Conservation (phyloP, 768 basidiomycete genomes). For the Russula olivacea region DNA sequence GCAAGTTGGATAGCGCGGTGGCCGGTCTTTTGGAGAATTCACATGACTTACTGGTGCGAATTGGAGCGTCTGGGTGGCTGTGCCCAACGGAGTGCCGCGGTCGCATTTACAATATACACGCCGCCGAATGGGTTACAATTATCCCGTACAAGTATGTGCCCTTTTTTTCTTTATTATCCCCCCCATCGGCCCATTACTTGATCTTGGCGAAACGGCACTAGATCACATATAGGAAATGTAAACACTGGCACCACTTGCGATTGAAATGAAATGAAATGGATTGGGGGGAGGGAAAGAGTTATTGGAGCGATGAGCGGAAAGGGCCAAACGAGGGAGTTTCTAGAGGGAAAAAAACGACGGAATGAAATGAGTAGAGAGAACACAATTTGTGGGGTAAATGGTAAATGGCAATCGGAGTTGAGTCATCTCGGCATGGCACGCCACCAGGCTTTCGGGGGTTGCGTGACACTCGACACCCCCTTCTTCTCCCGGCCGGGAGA, state of each 20-base stretch:
- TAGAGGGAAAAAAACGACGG: not conserved
- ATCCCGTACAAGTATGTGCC: not conserved
- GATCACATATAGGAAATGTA: not conserved
- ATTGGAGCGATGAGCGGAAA: conserved; percentile 12
- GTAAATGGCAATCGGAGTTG: not conserved
- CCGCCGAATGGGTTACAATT: not conserved
- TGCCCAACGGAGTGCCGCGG: not conserved
- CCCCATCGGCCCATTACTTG: not conserved
- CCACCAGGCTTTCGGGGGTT: conserved; percentile 20
- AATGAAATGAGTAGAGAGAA: not conserved
- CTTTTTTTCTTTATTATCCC: not conserved
- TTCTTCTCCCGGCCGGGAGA: not conserved
- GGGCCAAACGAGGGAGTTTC: not conserved
- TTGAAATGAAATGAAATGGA: conserved; percentile 4
- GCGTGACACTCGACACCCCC: not conserved
- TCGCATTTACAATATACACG: not conserved
- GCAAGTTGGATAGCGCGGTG: not conserved
- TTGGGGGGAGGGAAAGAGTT: too few relatives aligned
- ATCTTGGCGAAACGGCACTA: conserved; percentile 9
- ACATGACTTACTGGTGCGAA: not conserved
- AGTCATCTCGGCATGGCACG: not conserved
- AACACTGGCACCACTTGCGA: not conserved
- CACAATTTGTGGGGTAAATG: conserved; percentile 2
- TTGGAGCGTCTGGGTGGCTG: conserved; percentile 3
- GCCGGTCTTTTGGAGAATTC: not conserved